phyloP scores from a whole-genome alignment of 305 asterid species.

The Fraxinus albicans region DNA sequence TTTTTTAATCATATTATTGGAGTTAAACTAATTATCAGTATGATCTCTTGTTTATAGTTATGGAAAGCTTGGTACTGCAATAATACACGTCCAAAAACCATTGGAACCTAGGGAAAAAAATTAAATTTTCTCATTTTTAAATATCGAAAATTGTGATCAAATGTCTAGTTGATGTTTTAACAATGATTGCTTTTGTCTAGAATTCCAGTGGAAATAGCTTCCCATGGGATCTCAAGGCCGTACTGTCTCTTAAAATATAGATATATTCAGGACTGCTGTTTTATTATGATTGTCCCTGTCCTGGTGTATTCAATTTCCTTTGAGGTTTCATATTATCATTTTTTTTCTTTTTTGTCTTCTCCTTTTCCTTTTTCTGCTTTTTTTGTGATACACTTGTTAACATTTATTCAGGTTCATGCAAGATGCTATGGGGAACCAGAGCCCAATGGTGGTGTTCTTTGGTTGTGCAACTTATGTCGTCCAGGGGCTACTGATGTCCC shows the following conservation, averaged over 20 bases:
- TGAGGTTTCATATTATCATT: conserved; percentile 9
- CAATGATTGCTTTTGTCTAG: background rate
- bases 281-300: background rate
- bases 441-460: conserved; percentile 82
- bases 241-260: background rate
- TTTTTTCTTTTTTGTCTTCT: background rate
- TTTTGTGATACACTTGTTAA: conserved; percentile 7
- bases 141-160: background rate
- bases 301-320: conserved; percentile 20
- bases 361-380: background rate
- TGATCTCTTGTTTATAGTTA: background rate
- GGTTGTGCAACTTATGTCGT: conserved; percentile 99
- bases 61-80: background rate
- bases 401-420: conserved; percentile 86
- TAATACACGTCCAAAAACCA: background rate
- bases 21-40: conserved; percentile 11
- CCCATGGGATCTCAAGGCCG: background rate
- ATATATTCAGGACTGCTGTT: background rate
- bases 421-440: conserved; percentile 96
- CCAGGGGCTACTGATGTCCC: conserved; percentile 92
- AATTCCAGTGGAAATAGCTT: background rate
- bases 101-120: background rate
- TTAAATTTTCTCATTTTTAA: background rate
- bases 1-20: conserved; percentile 19
- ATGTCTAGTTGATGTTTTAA: background rate